Conservation (phyloP, 306 rosid species). For the Arachis hypogaea region DNA sequence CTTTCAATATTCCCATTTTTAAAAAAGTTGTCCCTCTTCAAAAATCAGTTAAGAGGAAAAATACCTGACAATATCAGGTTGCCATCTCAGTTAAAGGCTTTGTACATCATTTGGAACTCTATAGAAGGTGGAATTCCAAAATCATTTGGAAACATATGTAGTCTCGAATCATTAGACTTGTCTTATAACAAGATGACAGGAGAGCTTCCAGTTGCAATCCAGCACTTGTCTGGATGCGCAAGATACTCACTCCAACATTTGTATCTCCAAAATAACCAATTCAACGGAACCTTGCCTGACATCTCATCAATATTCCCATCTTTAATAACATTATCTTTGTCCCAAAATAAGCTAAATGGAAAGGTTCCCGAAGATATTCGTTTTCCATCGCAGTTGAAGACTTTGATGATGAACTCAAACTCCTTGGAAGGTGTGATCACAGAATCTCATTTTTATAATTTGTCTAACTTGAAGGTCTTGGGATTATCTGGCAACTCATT, state of each 20-base stretch:
- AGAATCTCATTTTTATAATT: neutral
- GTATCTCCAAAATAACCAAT: neutral
- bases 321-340: neutral
- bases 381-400: neutral
- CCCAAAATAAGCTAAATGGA: neutral
- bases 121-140: neutral
- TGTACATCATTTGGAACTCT: neutral
- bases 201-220: neutral
- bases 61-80: neutral
- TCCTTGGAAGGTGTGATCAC: conserved; percentile 5
- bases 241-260: neutral
- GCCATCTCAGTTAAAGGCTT: neutral
- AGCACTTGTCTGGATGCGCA: conserved; percentile 19
- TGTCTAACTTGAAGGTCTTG: neutral
- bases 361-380: neutral
- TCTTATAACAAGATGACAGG: neutral
- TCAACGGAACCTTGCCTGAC: neutral
- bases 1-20: conserved; percentile 26
- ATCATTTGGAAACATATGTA: neutral
- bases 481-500: conserved; percentile 16
- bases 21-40: neutral
- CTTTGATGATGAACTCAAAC: neutral
- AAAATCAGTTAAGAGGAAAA: conserved; percentile 1
- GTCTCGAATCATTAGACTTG: neutral
- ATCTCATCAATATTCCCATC: neutral